These are phyloP conservation scores for Ogataea nonfermentans DNA, from an alignment of 805 yeast genomes.

Conservation along the genomic window DNA sequence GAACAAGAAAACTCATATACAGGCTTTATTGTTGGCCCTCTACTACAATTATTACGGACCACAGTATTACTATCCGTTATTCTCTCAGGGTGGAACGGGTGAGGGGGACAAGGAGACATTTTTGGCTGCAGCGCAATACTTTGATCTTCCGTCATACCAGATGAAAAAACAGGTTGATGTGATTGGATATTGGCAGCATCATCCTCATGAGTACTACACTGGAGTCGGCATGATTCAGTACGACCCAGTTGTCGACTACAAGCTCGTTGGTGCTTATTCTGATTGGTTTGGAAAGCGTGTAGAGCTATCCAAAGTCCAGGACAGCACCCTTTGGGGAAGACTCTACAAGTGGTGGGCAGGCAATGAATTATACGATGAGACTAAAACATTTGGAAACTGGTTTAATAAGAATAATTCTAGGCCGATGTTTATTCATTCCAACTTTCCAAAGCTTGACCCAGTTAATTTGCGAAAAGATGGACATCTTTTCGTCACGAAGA, in stretches of 20 bases:
- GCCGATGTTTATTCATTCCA: constrained; percentile 49
- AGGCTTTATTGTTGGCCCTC: constrained; percentile 45
- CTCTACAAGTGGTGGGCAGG: constrained; percentile 16
- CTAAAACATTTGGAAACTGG: constrained; percentile 17
- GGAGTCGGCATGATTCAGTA: constrained; percentile 61
- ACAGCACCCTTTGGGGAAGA: constrained; percentile 9
- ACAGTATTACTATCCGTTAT: constrained; percentile 43
- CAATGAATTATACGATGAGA: constrained; percentile 16
- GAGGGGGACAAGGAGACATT: constrained; percentile 64
- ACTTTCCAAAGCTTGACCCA: constrained; percentile 56
- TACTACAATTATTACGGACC: constrained; percentile 57
- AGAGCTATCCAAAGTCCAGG: constrained; percentile 5
- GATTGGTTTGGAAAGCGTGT: constrained; percentile 16
- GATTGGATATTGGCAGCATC: constrained; percentile 43
- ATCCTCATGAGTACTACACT: constrained; percentile 30
- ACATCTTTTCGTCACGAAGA: constrained; percentile 26
- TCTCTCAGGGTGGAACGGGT: constrained; percentile 48
- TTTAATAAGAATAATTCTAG: constrained; percentile 26
- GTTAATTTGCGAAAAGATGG: constrained; percentile 35
- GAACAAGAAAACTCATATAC: constrained; percentile 47
- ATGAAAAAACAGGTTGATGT: constrained; percentile 49
- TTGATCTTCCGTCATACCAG: constrained; percentile 45
- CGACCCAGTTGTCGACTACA: constrained; percentile 46
- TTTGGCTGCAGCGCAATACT: constrained; percentile 49
- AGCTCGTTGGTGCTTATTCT: constrained; percentile 21